phyloP scores from a whole-genome alignment of 352 stramenopile species.

The Phytophthora pistaciae region DNA sequence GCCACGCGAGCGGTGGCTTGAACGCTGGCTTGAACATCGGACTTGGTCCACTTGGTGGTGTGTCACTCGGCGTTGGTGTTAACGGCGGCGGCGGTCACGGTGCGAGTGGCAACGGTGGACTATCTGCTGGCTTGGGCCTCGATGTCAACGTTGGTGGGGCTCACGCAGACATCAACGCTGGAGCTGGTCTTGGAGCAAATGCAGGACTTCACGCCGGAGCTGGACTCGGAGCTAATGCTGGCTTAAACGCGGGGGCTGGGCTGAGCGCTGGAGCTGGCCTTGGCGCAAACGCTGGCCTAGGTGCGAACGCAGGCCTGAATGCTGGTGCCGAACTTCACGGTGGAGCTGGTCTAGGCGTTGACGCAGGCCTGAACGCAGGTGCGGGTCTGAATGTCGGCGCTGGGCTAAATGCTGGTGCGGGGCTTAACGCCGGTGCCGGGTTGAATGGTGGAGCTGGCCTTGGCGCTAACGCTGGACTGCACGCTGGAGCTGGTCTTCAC shows the following conservation, averaged over 20 bases:
- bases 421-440: neutral
- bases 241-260: constrained; percentile 3
- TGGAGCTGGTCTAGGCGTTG: neutral
- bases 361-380: neutral
- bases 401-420: neutral
- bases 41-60: neutral
- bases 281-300: neutral
- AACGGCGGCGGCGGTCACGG: neutral
- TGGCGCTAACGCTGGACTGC: neutral
- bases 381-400: neutral
- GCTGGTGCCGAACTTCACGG: too few relatives aligned
- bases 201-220: neutral
- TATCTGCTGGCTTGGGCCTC: neutral
- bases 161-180: neutral
- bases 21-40: neutral
- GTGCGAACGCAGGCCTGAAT: neutral
- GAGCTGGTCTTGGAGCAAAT: neutral
- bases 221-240: neutral
- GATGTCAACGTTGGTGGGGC: neutral
- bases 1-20: neutral
- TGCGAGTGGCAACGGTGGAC: neutral
- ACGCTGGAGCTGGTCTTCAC: neutral
- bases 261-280: constrained; percentile 10
- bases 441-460: too few relatives aligned
- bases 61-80: neutral